Base-by-base conservation (phyloP, 352 stramenopile species). In the Thalassiosira sp. region DNA sequence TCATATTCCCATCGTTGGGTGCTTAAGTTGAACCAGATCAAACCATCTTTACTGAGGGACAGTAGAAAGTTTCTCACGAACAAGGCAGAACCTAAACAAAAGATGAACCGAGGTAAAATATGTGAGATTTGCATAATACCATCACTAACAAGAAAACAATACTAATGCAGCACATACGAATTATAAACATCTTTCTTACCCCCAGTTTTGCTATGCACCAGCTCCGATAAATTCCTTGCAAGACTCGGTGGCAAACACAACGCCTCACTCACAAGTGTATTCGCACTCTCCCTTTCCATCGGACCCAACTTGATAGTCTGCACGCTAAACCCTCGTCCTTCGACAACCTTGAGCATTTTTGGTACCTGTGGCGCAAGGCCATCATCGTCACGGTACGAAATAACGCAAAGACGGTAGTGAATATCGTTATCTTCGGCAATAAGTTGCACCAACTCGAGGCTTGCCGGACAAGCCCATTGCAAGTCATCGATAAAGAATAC, bases 401-500 rank as follows among this genome's bases (percentile, higher is more conserved):
- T 5, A 16, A 72, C 13, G 25, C 49, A 64, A 28, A 40, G 28
- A 24, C 24, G 42, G 18, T 54, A 61, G 0, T 8, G 24, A 31
- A 64, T 64, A 56, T 72, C 63, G 13, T 48, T 33, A 22, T 61
- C 51, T 5, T 42, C 18, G 13, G 27, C 16, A n/a, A 62, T 24
- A 5, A 40, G 27, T 56, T 64, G n/a, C 20, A 72, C 13, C 18
- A 60, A 20, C 5, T 62, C 49, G 13, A 72, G 16, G 27, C 18
- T 48, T 13, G 16, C 35, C 25, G 40, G 28, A 15, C 54, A 48
- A 8, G 63, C 46, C 63, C 63, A 72, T 13, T 72, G 63, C 5
- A 72, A 40, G 31, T 68, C 63, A 27, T 72, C 63, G 0, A 72
- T 45, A 13, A 72, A 42, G 1, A 58, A 35, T 10, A 72, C 35